Base-by-base conservation (phyloP, 2,329 filamentous ascomycete genomes). In the Emmonsiellopsis sp. region DNA sequence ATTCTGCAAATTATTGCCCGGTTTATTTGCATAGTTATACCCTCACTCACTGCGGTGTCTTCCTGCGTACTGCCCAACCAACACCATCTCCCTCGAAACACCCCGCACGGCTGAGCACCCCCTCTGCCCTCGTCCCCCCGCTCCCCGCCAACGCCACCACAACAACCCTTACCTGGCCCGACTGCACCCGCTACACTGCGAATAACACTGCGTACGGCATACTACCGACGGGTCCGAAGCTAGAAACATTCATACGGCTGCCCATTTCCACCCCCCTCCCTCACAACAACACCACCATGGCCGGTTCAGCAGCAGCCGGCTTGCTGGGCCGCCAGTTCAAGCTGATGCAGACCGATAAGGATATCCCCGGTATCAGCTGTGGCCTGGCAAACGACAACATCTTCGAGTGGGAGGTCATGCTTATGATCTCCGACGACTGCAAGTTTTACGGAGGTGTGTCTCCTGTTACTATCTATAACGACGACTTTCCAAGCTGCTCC, bases 381-480 rank as follows among this genome's bases (percentile, higher is more conserved):
- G 93, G 93, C 0, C 76, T 98, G 43, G 84, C 91, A 51, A 53
- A 85, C 64, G 87, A 87, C 69, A 86, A 95, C 68, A 84, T 97
- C 8, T 96, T 96, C 61, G 87, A 95, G 75, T 98, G 93, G 93
- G 91, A 97, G 71, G 90, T 97, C 16, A 95, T 96, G 87, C 82
- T 98, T 57, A 97, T 98, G 92, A 92, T 97, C 60, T 89, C 83
- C 58, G 91, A 96, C 63, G 90, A 95, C 67, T 91, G 87, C 73
- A 92, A 91, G 73, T 87, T 88, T 71, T 96, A 96, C 64, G 91
- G 91, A 64, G 91, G 91, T 92, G 73, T 55, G 81, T 73, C 41
- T 46, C 15, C 20, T 26, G 5, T 26, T 26, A 26, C 20, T 26
- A 26, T 26, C 20, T 26, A 26, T 26, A 26, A 26, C 20, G 20